These are phyloP conservation scores for Cryptosporidium canis DNA, from an alignment of 169 alveolate genomes.

Conservation along the genomic window DNA sequence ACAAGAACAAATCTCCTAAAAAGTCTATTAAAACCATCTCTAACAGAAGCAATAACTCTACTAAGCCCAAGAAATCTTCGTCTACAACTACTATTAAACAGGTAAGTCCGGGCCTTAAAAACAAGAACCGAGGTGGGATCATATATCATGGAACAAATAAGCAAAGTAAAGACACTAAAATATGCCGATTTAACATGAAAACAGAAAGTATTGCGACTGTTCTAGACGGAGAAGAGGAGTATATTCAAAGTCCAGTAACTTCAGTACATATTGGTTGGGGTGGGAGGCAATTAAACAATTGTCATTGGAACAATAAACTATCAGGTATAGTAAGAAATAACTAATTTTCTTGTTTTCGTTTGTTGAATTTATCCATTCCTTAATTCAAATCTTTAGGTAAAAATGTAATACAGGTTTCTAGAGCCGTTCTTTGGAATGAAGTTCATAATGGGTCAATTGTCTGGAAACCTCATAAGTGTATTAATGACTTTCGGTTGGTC, in stretches of 20 bases:
- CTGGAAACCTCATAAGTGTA: constrained; percentile 56
- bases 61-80: background rate
- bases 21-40: background rate
- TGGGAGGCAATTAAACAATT: constrained; percentile 5
- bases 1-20: background rate
- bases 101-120: background rate
- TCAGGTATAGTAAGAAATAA: constrained; percentile 49
- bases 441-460: constrained; percentile 5
- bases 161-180: background rate
- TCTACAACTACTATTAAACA: background rate
- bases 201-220: constrained; percentile 70
- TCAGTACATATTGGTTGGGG: constrained; percentile 66
- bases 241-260: constrained; percentile 29
- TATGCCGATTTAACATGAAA: background rate
- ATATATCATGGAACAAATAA: background rate
- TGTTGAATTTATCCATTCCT: background rate
- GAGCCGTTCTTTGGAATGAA: constrained; percentile 56
- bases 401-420: constrained; percentile 21
- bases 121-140: background rate
- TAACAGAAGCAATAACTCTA: background rate
- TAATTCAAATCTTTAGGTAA: constrained; percentile 10
- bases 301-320: background rate
- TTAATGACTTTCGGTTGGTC: constrained; percentile 58
- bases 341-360: background rate
- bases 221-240: constrained; percentile 58